Conservation (phyloP, 805 yeast genomes). For the Starmerella asiatica region DNA sequence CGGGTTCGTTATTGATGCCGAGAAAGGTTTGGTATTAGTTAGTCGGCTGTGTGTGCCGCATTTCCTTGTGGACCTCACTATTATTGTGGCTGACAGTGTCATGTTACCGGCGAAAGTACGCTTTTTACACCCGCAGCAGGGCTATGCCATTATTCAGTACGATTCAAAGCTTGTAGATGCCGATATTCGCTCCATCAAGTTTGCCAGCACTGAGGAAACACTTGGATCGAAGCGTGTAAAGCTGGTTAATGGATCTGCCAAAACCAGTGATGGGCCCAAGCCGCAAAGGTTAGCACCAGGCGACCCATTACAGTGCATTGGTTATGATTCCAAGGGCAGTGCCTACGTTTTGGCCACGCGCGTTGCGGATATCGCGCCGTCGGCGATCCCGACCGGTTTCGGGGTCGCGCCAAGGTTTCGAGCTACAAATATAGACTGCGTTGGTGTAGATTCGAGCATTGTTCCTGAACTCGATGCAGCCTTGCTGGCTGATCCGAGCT, state of each 20-base stretch:
- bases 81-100: conserved; percentile 76
- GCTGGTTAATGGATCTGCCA: background rate
- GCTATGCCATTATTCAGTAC: conserved; percentile 70
- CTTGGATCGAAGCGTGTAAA: background rate
- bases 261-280: conserved; percentile 26
- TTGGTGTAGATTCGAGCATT: conserved; percentile 57
- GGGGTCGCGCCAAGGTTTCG: conserved; percentile 64
- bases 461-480: conserved; percentile 66
- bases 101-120: conserved; percentile 67
- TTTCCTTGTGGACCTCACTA: conserved; percentile 58
- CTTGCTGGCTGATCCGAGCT: conserved; percentile 53
- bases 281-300: conserved; percentile 45
- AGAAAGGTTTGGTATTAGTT: conserved; percentile 62
- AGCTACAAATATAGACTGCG: conserved; percentile 69
- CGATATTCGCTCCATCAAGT: conserved; percentile 43
- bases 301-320: conserved; percentile 63
- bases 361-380: conserved; percentile 62
- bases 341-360: conserved; percentile 60
- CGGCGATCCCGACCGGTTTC: conserved; percentile 53
- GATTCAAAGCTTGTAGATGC: conserved; percentile 65
- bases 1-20: conserved; percentile 74
- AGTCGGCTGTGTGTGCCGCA: conserved; percentile 73
- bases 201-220: background rate
- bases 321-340: conserved; percentile 58
- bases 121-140: conserved; percentile 76